phyloP scores from a whole-genome alignment of 768 basidiomycete genomes.

The Kockovaella imperatae region DNA sequence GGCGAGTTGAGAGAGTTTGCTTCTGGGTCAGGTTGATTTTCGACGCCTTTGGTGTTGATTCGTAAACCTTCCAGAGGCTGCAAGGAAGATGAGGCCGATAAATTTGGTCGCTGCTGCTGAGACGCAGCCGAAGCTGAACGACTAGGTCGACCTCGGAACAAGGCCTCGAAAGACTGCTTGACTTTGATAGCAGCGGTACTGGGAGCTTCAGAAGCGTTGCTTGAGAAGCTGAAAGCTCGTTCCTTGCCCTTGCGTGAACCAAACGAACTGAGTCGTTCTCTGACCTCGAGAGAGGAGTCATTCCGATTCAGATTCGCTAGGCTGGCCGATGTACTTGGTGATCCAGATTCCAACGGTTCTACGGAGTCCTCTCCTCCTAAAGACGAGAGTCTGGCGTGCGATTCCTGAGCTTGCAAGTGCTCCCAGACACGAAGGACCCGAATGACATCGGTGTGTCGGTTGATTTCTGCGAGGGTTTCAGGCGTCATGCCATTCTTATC shows the following conservation, averaged over 20 bases:
- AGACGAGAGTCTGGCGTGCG: too few species aligned
- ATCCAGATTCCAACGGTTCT: too few species aligned
- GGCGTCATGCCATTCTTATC: conserved; percentile 92
- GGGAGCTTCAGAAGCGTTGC: conserved; percentile 14
- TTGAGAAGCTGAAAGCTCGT: conserved; percentile 25
- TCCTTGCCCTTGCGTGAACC: conserved; percentile 32
- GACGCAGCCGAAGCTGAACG: conserved; percentile 1
- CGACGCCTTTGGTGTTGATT: too few species aligned
- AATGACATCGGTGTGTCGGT: conserved; percentile 72
- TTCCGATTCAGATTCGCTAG: too few species aligned
- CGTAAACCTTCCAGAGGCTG: too few species aligned
- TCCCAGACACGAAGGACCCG: conserved; percentile 61
- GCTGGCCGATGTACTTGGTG: too few species aligned
- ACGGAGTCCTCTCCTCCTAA: too few species aligned
- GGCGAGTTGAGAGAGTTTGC: too few species aligned
- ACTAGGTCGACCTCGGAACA: conserved; percentile 12
- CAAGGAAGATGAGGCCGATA: too few species aligned
- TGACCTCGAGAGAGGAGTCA: too few species aligned
- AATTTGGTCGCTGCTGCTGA: too few species aligned
- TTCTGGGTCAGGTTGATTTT: too few species aligned
- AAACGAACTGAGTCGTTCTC: conserved; percentile 4
- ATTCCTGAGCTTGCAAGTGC: conserved; percentile 23
- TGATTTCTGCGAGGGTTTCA: conserved; percentile 68
- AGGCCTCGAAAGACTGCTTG: conserved; percentile 24
- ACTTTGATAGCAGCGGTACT: conserved; percentile 10